These are phyloP conservation scores for Cercophora newfieldiana DNA, from an alignment of 495 filamentous ascomycete genomes.

Conservation along the genomic window DNA sequence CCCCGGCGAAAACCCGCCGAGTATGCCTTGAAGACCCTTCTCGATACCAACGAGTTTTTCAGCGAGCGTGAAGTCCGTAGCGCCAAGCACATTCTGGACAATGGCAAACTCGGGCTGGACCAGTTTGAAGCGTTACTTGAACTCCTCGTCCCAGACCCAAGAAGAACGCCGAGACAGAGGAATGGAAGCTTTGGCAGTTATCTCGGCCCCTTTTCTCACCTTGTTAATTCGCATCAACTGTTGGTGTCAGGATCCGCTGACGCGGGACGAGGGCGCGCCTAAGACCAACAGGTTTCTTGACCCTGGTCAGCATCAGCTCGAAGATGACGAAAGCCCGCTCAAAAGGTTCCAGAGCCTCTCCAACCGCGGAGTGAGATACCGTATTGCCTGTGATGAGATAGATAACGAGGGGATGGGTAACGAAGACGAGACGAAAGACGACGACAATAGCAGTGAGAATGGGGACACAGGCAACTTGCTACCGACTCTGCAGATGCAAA, in stretches of 20 bases:
- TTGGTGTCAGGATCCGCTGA: neutral
- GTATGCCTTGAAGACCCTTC: neutral
- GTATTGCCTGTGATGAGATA: neutral
- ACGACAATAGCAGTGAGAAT: no score
- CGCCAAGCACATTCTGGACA: neutral
- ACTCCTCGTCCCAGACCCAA: neutral
- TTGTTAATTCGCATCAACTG: neutral
- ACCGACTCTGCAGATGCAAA: no score
- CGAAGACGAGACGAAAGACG: no score
- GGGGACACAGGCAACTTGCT: no score
- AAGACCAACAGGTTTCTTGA: neutral
- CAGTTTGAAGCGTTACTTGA: conserved; percentile 2
- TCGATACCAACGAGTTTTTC: neutral
- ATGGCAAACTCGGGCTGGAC: neutral
- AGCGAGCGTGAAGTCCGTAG: neutral
- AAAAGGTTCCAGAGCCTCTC: neutral
- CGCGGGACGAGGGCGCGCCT: neutral
- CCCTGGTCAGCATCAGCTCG: neutral
- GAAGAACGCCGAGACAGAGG: neutral
- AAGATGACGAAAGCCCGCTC: neutral
- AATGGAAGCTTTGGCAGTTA: neutral
- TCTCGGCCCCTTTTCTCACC: conserved; percentile 2
- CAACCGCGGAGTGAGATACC: neutral
- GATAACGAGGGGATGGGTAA: no score
- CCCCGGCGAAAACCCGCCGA: conserved; percentile 1